phyloP scores from a whole-genome alignment of 441 rosid species.

The Macaranga tanarius region DNA sequence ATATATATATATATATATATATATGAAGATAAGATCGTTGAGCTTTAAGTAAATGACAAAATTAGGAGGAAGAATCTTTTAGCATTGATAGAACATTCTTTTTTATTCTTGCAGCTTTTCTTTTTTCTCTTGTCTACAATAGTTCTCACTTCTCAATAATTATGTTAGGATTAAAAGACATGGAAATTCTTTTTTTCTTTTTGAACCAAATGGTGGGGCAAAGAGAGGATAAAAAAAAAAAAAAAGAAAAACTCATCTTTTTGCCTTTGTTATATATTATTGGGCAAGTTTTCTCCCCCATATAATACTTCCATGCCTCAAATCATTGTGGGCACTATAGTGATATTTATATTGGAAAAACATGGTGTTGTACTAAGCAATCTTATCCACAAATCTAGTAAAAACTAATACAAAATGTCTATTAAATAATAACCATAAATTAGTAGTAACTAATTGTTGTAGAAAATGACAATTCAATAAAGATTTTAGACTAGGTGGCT shows the following conservation, averaged over 20 bases:
- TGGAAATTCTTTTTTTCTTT: not conserved
- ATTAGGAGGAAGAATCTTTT: not conserved
- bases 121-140: no score
- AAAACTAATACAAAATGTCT: not conserved
- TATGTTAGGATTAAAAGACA: not conserved
- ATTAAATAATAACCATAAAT: not conserved
- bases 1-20: no score
- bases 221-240: not conserved
- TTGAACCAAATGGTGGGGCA: not conserved
- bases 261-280: not conserved
- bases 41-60: not conserved
- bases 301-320: not conserved
- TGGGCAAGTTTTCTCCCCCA: not conserved
- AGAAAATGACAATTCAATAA: slow-evolving; percentile 8
- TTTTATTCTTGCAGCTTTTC: not conserved
- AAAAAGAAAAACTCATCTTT: no score
- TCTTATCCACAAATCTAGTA: slow-evolving; percentile 26
- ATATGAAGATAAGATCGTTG: not conserved
- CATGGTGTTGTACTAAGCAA: slow-evolving; percentile 7
- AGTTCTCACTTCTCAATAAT: no score
- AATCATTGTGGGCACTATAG: slow-evolving; percentile 9
- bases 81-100: not conserved
- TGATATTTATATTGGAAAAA: not conserved
- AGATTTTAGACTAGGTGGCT: slow-evolving; percentile 1
- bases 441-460: not conserved